Evolutionary conservation across 1,284 basidiomycete species (phyloP).

Genomic region (Microbotryum scabiosae): DNA sequence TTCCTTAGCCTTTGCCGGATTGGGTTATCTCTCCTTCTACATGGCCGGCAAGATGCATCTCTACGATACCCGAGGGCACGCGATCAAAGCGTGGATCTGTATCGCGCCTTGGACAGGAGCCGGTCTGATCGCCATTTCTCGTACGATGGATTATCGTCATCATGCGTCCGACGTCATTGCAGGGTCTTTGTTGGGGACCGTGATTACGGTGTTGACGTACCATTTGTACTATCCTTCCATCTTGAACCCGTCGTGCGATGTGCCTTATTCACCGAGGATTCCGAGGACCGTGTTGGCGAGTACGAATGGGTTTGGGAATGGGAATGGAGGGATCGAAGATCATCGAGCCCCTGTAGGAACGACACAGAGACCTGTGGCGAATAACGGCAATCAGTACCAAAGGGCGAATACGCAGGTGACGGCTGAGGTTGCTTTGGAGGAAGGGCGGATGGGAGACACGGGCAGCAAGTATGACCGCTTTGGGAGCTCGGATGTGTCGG

Average conservation of each 20-base stretch:
- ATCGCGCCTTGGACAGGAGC: constrained; percentile 69
- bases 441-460: too few relatives aligned
- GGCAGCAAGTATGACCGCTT: too few relatives aligned
- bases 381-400: too few relatives aligned
- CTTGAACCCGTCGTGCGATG: constrained; percentile 53
- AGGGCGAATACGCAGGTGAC: too few relatives aligned
- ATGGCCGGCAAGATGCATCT: constrained; percentile 84
- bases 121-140: constrained; percentile 66
- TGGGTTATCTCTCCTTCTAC: constrained; percentile 83
- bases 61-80: constrained; percentile 70
- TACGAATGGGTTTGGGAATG: too few relatives aligned
- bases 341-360: too few relatives aligned
- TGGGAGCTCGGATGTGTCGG: too few relatives aligned
- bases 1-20: constrained; percentile 66
- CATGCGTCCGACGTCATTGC: constrained; percentile 43
- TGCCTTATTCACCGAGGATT: constrained; percentile 61
- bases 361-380: too few relatives aligned
- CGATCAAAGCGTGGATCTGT: constrained; percentile 78
- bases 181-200: constrained; percentile 38
- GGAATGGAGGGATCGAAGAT: too few relatives aligned
- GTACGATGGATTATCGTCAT: constrained; percentile 44
- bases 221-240: constrained; percentile 55
- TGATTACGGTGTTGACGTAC: constrained; percentile 35
- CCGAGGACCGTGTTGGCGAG: background rate
- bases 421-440: too few relatives aligned